Evolutionary conservation across 192 early-diverging fungal species (phyloP), one percentile per base, ranked within the genome.

Genomic region (Chytriomyces sp.): DNA sequence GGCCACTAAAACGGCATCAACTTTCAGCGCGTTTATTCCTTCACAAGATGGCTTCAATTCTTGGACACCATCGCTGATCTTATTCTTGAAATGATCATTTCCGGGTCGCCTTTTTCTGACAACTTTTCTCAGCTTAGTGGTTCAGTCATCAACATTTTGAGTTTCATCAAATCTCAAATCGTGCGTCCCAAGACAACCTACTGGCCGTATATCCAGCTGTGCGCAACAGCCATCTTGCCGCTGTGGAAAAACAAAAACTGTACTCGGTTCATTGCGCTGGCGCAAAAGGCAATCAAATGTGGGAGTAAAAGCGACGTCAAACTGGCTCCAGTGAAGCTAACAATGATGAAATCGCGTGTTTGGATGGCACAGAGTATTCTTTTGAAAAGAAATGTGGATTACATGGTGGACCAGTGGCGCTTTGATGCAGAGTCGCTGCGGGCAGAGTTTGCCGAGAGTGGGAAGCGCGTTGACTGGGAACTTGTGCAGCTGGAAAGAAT

Each of bases 191-290:
- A 67, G 23, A 16, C 46, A 11, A n/a, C 11, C 13, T n/a, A 45
- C 44, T 67, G 66, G 66, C 66, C 66, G 44, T 67, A 45, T 45
- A 16, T 67, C 13, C 66, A 67, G 10, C 43, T n/a, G 13, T 11
- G 35, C 46, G 66, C 66, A 43, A 9, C 10, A 1, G 28, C 66
- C 20, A n/a, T 67, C 43, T 16, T 67, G 8, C 11, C 11, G 20
- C 46, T 67, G 46, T 67, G 66, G 66, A 28, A 67, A 46, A 67
- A 16, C 28, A 45, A 45, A 20, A 47, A 47, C 20, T 67, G 66
- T 23, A 23, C 20, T n/a, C 11, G 45, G 16, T 67, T 67, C 23
- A 45, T 45, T 45, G 16, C 45, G 11, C 10, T 45, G 16, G 66
- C 66, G 44, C 28, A 67, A 46, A 43, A 47, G 13, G 66, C 66